Evolutionary conservation across 306 rosid genomes (phyloP), one percentile per base, ranked within the genome.

Genomic region (Elaeagnus macrophylla): DNA sequence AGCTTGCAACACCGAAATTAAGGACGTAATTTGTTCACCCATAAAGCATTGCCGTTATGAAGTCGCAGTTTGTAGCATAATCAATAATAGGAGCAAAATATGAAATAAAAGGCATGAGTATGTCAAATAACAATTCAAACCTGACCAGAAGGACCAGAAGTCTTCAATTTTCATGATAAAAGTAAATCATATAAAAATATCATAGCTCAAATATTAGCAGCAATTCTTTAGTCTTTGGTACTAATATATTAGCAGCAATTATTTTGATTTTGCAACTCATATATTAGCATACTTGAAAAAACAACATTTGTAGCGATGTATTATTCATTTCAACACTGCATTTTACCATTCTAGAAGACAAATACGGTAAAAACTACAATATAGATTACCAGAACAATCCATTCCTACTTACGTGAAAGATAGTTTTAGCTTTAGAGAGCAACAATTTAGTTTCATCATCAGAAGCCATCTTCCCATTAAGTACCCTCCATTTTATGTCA

Each of bases 61-160:
- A 82, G 80, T 93, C 95, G 8, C 77, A 82, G 37, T 86, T 79
- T 19, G 99, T 78, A 43, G 75, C 40, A 43, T 95, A 37, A 75
- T 93, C 96, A 53, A 83, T 78, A 39, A 93, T 93, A 13, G 99
- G 96, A 75, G 83, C 79, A 81, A 93, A 93, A 65, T 60, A 49
- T 4, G 52, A 56, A 73, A 20, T 8, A 7, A 17, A 56, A 40
- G 35, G 12, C 18, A 25, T 61, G 38, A 46, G 57, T 57, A 14
- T 35, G 36, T 20, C 38, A 60, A 66, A 53, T 17, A 13, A 42
- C 11, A 51, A 37, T 38, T 19, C 43, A 47, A 59, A 16, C 16
- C 57, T 50, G 7, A 13, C 51, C 11, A 37, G 35, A n/a, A 8
- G 11, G 16, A 17, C 47, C 35, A 62, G 39, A 53, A 42, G 15